These are phyloP conservation scores for Thinopyrum obtusiflorum DNA, from an alignment of 202 grass and related monocot species.

Conservation along the genomic window DNA sequence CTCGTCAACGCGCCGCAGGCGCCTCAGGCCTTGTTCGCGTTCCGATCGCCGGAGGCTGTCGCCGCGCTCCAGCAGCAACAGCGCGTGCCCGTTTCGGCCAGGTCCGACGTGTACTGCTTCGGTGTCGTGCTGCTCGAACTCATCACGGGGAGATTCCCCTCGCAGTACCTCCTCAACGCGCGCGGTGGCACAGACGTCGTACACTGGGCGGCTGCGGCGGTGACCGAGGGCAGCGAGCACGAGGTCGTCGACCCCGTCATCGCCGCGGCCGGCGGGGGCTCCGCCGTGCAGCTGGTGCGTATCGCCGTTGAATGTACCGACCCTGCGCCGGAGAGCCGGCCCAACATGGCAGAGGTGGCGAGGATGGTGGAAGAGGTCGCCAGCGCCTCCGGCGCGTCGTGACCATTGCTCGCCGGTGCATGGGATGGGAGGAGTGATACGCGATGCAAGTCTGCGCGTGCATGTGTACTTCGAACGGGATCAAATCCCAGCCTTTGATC, in stretches of 20 bases:
- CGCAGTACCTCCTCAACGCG: slow-evolving; percentile 57
- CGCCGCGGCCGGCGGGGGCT: background rate
- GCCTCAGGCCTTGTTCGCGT: slow-evolving; percentile 57
- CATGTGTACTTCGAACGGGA: slow-evolving; percentile 9
- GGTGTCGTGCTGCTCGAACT: slow-evolving; percentile 68
- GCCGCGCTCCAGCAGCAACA: background rate
- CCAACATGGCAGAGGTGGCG: slow-evolving; percentile 35
- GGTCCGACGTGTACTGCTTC: slow-evolving; percentile 79
- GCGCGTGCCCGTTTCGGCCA: slow-evolving; percentile 30
- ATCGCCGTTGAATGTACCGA: slow-evolving; percentile 37
- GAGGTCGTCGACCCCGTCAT: slow-evolving; percentile 38
- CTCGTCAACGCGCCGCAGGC: slow-evolving; percentile 48
- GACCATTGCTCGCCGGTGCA: background rate
- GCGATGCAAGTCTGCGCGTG: background rate
- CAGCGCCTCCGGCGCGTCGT: slow-evolving; percentile 26
- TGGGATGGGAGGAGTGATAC: background rate
- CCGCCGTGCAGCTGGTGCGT: slow-evolving; percentile 40
- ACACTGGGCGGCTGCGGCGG: slow-evolving; percentile 45
- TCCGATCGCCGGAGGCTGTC: slow-evolving; percentile 51
- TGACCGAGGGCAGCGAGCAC: slow-evolving; percentile 40
- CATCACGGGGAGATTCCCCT: slow-evolving; percentile 62
- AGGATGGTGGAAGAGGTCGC: slow-evolving; percentile 58
- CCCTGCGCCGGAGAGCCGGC: slow-evolving; percentile 42
- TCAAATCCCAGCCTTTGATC: slow-evolving; percentile 20
- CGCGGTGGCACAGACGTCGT: slow-evolving; percentile 66